These are phyloP conservation scores for Hirsutella thompsonii DNA, from an alignment of 2,329 filamentous ascomycete genomes.

Conservation along the genomic window DNA sequence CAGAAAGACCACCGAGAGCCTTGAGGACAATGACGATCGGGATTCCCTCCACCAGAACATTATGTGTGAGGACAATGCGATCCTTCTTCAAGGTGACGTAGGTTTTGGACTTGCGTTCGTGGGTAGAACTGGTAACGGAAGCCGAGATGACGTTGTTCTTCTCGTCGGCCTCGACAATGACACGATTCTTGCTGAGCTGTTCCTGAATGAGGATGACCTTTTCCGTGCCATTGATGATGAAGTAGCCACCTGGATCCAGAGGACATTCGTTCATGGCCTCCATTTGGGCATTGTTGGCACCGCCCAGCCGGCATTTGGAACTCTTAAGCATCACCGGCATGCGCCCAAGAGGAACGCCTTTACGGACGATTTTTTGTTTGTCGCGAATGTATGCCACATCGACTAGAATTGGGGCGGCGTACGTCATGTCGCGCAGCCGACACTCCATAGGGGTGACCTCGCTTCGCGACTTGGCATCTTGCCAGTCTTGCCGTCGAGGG, in stretches of 20 bases:
- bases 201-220: conserved; percentile 98
- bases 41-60: conserved; percentile 85
- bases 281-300: conserved; percentile 80
- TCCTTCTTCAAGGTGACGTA: conserved; percentile 94
- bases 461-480: conserved; percentile 54
- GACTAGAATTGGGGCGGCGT: conserved; percentile 85
- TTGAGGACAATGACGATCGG: conserved; percentile 90
- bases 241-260: conserved; percentile 92
- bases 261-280: conserved; percentile 89
- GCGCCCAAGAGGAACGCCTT: conserved; percentile 70
- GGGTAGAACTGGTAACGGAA: conserved; percentile 93
- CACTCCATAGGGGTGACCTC: conserved; percentile 93
- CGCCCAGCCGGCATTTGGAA: conserved; percentile 76
- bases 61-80: conserved; percentile 78
- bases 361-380: conserved; percentile 59
- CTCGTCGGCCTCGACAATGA: conserved; percentile 86
- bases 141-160: conserved; percentile 92
- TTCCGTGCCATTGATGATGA: conserved; percentile 93
- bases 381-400: conserved; percentile 86
- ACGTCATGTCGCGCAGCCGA: conserved; percentile 92
- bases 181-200: conserved; percentile 96
- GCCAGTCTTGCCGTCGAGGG: conserved; percentile 68
- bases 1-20: conserved; percentile 83
- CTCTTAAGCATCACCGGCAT: conserved; percentile 97
- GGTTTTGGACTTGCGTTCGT: conserved; percentile 95